These are phyloP conservation scores for Gracilariopsis chorda DNA, from an alignment of 23 red algal species.

Conservation along the genomic window DNA sequence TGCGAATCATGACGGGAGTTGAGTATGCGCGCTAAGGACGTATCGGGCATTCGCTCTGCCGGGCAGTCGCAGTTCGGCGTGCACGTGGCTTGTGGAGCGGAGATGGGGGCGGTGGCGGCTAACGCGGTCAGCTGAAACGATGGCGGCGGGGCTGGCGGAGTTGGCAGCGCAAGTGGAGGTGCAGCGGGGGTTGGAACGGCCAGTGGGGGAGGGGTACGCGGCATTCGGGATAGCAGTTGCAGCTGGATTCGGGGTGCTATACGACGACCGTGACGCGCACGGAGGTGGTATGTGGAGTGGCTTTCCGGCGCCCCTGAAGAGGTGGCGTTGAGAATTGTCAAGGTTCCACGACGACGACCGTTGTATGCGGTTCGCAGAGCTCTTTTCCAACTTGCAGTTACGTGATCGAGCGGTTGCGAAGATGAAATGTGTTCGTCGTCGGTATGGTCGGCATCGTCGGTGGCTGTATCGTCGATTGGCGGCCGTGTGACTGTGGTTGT, in stretches of 20 bases:
- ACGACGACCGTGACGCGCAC: not conserved
- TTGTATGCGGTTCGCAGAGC: not conserved
- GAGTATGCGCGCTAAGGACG: constrained; percentile 33
- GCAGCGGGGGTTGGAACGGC: not conserved
- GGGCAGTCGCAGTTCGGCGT: not conserved
- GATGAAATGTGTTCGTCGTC: no score
- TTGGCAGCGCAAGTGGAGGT: not conserved
- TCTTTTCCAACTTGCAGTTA: not conserved
- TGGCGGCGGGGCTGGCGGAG: not conserved
- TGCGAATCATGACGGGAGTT: constrained; percentile 7
- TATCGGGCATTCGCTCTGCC: constrained; percentile 24
- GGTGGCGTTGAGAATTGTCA: not conserved
- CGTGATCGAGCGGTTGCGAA: not conserved
- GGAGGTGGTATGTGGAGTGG: not conserved
- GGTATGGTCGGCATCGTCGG: not conserved
- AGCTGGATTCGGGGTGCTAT: not conserved
- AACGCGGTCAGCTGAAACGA: not conserved
- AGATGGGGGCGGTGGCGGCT: not conserved
- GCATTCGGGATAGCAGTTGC: not conserved
- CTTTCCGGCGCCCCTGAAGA: not conserved
- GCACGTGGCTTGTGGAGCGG: not conserved
- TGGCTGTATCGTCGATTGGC: not conserved
- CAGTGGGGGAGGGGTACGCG: not conserved
- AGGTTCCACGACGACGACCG: not conserved
- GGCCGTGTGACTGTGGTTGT: not conserved